Conservation (phyloP, 257 asterid species). For the Craterostigma plantagineum region DNA sequence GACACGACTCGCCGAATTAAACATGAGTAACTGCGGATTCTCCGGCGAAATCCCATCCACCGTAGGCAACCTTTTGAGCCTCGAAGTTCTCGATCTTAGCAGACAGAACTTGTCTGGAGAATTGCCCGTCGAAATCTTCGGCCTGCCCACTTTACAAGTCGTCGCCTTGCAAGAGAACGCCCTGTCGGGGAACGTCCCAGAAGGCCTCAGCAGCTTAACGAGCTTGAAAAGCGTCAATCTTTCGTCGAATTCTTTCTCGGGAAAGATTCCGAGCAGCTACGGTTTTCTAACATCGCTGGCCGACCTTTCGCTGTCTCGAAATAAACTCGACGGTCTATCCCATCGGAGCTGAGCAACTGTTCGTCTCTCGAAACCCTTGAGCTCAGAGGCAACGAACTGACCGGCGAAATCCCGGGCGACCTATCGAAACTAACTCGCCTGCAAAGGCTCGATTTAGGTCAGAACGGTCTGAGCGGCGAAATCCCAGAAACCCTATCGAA, state of each 20-base stretch:
- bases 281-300: conserved; percentile 43
- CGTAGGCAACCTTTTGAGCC: conserved; percentile 40
- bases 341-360: conserved; percentile 48
- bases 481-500: conserved; percentile 43
- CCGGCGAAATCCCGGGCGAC: conserved; percentile 32
- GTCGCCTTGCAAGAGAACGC: conserved; percentile 49
- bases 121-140: conserved; percentile 56
- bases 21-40: conserved; percentile 57
- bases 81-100: conserved; percentile 51
- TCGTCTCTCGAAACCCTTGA: conserved; percentile 36
- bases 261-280: conserved; percentile 43
- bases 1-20: conserved; percentile 34
- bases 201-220: conserved; percentile 75
- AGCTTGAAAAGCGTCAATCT: conserved; percentile 47
- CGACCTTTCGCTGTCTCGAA: conserved; percentile 34
- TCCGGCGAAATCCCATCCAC: conserved; percentile 45
- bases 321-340: conserved; percentile 34
- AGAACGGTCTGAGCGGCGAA: conserved; percentile 32
- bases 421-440: conserved; percentile 31
- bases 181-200: conserved; percentile 51
- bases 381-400: conserved; percentile 26
- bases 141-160: conserved; percentile 45
- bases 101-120: conserved; percentile 61
- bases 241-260: conserved; percentile 42
- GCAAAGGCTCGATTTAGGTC: conserved; percentile 55